Evolutionary conservation across 2,329 filamentous ascomycete genomes (phyloP).

Genomic region (Laburnicola sp.): DNA sequence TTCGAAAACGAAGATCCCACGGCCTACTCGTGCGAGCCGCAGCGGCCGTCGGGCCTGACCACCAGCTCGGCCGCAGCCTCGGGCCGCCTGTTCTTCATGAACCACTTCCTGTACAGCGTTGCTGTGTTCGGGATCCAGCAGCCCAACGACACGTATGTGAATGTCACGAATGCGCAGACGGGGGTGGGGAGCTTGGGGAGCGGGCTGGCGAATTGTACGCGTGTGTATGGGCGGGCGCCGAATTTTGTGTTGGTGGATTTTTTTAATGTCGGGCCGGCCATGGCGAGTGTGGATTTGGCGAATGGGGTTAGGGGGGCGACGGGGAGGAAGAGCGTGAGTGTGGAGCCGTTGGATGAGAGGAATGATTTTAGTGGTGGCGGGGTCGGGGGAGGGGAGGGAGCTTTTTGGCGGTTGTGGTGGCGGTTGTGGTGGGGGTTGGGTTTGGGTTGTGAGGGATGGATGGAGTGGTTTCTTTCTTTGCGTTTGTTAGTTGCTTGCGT

Average conservation of each 20-base stretch:
- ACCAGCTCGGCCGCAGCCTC: constrained; percentile 56
- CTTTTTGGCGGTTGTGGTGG: constrained; percentile 35
- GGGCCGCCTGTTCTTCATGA: constrained; percentile 71
- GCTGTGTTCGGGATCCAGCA: constrained; percentile 48
- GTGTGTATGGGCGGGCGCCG: constrained; percentile 68
- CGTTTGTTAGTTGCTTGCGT: too few species aligned
- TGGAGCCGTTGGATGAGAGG: constrained; percentile 17
- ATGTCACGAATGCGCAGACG: constrained; percentile 67
- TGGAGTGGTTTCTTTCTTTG: too few species aligned
- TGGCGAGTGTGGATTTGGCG: constrained; percentile 70
- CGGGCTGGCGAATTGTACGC: constrained; percentile 43
- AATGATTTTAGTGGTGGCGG: constrained; percentile 1
- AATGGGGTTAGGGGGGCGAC: constrained; percentile 58
- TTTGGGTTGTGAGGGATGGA: constrained; percentile 27
- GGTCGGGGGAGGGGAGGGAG: constrained; percentile 22
- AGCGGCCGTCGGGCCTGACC: constrained; percentile 62
- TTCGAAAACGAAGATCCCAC: constrained; percentile 65
- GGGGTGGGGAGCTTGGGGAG: constrained; percentile 59
- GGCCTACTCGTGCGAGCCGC: constrained; percentile 72
- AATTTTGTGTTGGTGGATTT: constrained; percentile 80
- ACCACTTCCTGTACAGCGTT: constrained; percentile 74
- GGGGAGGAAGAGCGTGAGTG: constrained; percentile 31
- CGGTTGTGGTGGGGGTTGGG: constrained; percentile 33
- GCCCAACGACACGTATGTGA: constrained; percentile 55
- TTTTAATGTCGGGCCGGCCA: constrained; percentile 71